Evolutionary conservation across 1,139 yeast genomes (phyloP).

Genomic region (Hemisphaericaspora lyxosophila): DNA sequence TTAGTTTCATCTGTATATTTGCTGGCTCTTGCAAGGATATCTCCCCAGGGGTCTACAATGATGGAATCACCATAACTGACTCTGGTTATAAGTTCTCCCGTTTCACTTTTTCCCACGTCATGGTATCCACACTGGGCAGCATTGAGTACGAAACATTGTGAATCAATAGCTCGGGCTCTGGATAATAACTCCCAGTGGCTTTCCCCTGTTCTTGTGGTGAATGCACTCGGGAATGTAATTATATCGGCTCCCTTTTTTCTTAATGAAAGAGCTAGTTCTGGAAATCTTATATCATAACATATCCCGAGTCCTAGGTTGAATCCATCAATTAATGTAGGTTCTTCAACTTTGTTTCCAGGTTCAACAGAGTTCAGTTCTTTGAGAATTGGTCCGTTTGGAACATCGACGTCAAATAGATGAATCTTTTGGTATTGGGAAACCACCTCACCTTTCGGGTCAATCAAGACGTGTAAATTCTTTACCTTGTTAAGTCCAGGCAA

Average conservation of each 20-base stretch:
- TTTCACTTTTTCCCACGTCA: slow-evolving; percentile 40
- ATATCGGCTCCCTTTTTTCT: slow-evolving; percentile 75
- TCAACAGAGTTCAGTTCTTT: slow-evolving; percentile 79
- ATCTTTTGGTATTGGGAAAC: slow-evolving; percentile 74
- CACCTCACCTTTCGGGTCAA: slow-evolving; percentile 63
- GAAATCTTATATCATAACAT: slow-evolving; percentile 88
- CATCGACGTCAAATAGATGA: slow-evolving; percentile 87
- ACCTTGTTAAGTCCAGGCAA: slow-evolving; percentile 62
- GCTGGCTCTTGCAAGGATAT: slow-evolving; percentile 58
- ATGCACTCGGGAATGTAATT: slow-evolving; percentile 84
- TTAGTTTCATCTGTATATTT: slow-evolving; percentile 27
- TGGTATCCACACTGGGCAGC: slow-evolving; percentile 91
- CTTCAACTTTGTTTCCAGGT: slow-evolving; percentile 59
- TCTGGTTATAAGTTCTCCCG: slow-evolving; percentile 34
- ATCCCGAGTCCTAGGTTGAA: slow-evolving; percentile 74
- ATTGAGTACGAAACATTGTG: slow-evolving; percentile 84
- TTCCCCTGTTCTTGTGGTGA: slow-evolving; percentile 85
- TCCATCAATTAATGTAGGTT: slow-evolving; percentile 46
- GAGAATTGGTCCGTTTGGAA: slow-evolving; percentile 70
- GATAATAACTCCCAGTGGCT: slow-evolving; percentile 89
- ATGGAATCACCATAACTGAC: slow-evolving; percentile 82
- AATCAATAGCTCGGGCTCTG: slow-evolving; percentile 80
- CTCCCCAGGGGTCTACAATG: slow-evolving; percentile 91
- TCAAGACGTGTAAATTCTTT: slow-evolving; percentile 71
- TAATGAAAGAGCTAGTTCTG: slow-evolving; percentile 69